Evolutionary conservation across 495 filamentous ascomycete species (phyloP), one percentile per base, ranked within the genome.

Genomic region (Cetradonia linearis): DNA sequence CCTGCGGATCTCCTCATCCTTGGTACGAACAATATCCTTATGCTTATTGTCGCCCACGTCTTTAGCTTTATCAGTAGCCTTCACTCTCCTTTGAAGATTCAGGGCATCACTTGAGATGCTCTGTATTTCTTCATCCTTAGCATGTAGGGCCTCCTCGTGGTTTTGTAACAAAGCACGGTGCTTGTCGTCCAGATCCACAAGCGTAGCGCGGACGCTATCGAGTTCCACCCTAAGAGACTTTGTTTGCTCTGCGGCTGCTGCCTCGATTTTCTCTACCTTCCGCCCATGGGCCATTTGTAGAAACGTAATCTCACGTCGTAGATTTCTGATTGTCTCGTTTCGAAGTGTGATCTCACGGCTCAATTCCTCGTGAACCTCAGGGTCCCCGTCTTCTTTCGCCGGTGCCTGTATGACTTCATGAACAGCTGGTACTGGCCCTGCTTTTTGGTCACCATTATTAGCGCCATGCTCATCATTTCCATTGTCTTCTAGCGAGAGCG

Each of bases 161-260:
- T n/a, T 56, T 16, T 56, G n/a, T 13, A 56, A 11, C 20, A 36
- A 25, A n/a, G 54, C 40, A 6, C 31, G 37, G 20, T 61, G 30
- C 6, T 37, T 20, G 25, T 53, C 59, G 42, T 61, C 59, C 5
- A 61, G 27, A 55, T 47, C 59, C n/a, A 50, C 50, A 38, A 47
- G 50, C 42, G 50, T 55, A 27, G 20, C 40, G 30, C 52, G 50
- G 36, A 44, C 40, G 10, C 53, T 40, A 16, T 61, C 59, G 18
- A 55, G 33, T 20, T 61, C 52, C 38, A 38, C 55, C 34, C 38
- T n/a, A 28, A 61, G 52, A 36, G 28, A 27, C n/a, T 31, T 28
- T n/a, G 55, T 42, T 7, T 61, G 59, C 30, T 49, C 52, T 38
- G 40, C 23, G 5, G 42, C 25, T 3, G 50, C 52, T 20, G 40